Evolutionary conservation across 345 rosid genomes (phyloP).

Genomic region (Draba incana): DNA sequence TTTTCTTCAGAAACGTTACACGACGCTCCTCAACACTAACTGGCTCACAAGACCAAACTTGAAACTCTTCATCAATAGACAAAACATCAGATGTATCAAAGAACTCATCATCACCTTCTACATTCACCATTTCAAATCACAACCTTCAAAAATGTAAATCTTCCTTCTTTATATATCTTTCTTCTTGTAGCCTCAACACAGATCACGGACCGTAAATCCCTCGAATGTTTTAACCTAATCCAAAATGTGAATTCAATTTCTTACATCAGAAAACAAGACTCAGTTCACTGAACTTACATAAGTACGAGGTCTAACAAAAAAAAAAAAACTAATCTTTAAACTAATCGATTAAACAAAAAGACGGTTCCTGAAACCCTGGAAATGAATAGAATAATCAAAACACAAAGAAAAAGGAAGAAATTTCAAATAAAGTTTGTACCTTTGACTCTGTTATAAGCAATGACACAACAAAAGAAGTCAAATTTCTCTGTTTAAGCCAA

Average conservation of each 20-base stretch:
- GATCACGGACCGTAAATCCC: conserved; percentile 55
- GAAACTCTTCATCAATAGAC: conserved; percentile 42
- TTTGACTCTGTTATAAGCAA: conserved; percentile 67
- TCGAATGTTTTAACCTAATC: conserved; percentile 39
- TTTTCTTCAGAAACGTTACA: conserved; percentile 48
- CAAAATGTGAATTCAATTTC: conserved; percentile 28
- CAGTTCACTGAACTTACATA: conserved; percentile 40
- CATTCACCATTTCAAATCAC: conserved; percentile 56
- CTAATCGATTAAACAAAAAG: conserved; percentile 33
- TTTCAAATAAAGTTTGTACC: conserved; percentile 41
- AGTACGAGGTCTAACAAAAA: conserved; percentile 30
- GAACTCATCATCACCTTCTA: conserved; percentile 59
- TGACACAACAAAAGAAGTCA: conserved; percentile 33
- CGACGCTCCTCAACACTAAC: conserved; percentile 74
- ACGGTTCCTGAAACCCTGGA: conserved; percentile 44
- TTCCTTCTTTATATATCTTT: conserved; percentile 23
- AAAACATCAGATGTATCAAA: conserved; percentile 66
- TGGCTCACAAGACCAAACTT: conserved; percentile 66
- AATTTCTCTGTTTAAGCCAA: conserved; percentile 52
- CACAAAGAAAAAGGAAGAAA: conserved; percentile 15
- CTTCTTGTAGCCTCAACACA: conserved; percentile 44
- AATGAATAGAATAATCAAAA: conserved; percentile 47
- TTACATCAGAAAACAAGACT: conserved; percentile 30
- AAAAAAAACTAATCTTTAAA: conserved; percentile 8
- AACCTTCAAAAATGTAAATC: conserved; percentile 41